A percentile compares a stretch with the other conserved stretches of the same genome.
phyloP scores from a whole-genome alignment of 306 rosid genomes.

The Glycine soja region DNA sequence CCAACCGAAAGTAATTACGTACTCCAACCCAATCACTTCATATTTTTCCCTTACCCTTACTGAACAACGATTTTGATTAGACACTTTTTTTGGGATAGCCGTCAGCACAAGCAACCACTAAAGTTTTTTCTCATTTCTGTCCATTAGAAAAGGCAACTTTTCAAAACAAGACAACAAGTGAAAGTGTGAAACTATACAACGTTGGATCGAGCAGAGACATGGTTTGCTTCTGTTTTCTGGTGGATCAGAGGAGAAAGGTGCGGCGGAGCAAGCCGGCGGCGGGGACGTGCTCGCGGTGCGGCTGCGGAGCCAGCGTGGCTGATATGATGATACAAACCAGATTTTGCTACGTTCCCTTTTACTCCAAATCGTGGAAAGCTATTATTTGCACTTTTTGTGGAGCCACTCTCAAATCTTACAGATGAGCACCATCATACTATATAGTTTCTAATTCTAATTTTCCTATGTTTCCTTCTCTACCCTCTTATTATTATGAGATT shows the following conservation, averaged over 20 bases:
- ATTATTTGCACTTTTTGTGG: conserved; percentile 83
- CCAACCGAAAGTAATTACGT: not conserved
- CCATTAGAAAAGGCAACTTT: too few species aligned
- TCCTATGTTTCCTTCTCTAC: not conserved
- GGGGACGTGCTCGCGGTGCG: conserved; percentile 78
- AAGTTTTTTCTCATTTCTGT: not conserved
- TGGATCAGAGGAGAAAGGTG: conserved; percentile 66
- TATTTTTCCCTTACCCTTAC: not conserved
- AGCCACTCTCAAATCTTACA: conserved; percentile 78
- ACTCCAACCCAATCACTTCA: not conserved
- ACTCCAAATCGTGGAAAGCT: conserved; percentile 75
- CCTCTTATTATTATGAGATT: too few species aligned
- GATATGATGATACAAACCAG: conserved; percentile 74
- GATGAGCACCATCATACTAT: conserved; percentile 25
- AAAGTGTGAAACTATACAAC: too few species aligned
- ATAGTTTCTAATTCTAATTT: not conserved
- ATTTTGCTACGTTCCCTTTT: conserved; percentile 70
- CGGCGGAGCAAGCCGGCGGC: conserved; percentile 83
- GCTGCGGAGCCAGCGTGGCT: conserved; percentile 79
- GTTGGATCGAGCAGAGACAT: conserved; percentile 32
- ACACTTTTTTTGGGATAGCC: not conserved
- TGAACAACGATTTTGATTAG: not conserved
- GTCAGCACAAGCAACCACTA: not conserved
- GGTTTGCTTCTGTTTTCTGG: conserved; percentile 87
- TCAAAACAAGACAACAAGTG: not conserved